Evolutionary conservation across 805 yeast species (phyloP), one percentile per base, ranked within the genome.

Genomic region (Yarrowia phangngaensis): DNA sequence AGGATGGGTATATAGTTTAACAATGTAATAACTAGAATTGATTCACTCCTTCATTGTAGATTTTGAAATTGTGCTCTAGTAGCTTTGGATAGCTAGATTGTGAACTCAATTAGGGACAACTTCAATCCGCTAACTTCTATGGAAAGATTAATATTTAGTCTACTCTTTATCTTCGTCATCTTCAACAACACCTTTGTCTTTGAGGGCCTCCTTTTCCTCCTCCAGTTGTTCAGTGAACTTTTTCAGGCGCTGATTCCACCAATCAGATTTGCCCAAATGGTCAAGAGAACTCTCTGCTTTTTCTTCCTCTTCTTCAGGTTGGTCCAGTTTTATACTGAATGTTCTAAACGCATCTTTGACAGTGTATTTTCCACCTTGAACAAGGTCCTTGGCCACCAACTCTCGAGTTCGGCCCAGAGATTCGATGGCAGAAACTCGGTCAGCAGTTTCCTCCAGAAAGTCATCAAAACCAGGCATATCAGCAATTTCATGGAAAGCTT

Each of bases 401-500:
- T 85, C 95, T 51, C 92, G 69, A 0, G 95, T 85, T 62, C 95
- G 74, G 7, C 81, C 82, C 50, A 85, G 67, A 0, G 86, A 74
- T 64, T 85, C 95, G 41, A 85, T 85, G 19, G 79, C 90, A 3
- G 76, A 72, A 2, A 85, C 84, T 41, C 95, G 67, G 46, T 79
- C 77, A 8, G 76, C 64, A 0, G 90, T 80, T 43, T 81, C 84
- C 13, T 74, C 72, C 20, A 85, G 64, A 16, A 84, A 65, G 51
- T 79, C 74, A 34, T 82, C 80, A 55, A 85, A 85, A 7, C 82
- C 84, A 0, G 85, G 83, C 63, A 77, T 79, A 3, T 76, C 67
- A 2, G 81, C 80, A 45, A 85, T 82, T 60, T 85, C 94, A 52
- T 83, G 77, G 61, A 85, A 85, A 4, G 90, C 94, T 56, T 89